Conservation (phyloP, 257 asterid genomes). For the Rauvolfia tetraphylla region DNA sequence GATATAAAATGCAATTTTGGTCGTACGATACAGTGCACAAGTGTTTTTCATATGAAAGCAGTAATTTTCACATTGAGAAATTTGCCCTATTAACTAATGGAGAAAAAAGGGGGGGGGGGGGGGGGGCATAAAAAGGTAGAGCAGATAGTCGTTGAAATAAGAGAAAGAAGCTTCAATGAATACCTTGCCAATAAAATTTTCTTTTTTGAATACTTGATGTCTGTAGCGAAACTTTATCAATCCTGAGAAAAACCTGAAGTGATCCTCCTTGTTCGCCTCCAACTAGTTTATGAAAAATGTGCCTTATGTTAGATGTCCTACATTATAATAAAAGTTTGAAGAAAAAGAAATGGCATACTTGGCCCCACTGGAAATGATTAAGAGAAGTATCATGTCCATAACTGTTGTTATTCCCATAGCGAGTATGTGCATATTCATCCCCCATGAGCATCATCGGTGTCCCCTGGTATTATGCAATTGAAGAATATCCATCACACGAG, state of each 20-base stretch:
- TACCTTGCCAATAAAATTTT: conserved; percentile 78
- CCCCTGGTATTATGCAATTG: conserved; percentile 50
- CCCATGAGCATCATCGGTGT: conserved; percentile 99
- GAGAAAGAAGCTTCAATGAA: conserved; percentile 8
- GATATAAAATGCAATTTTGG: neutral
- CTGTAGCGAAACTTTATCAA: conserved; percentile 64
- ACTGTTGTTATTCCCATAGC: conserved; percentile 91
- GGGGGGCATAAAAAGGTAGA: neutral
- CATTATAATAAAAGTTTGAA: conserved; percentile 6
- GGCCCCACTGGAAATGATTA: conserved; percentile 90
- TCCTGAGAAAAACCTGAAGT: conserved; percentile 85
- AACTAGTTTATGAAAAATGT: conserved; percentile 50
- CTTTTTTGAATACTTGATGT: conserved; percentile 55
- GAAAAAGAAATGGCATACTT: conserved; percentile 41
- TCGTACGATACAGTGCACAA: neutral
- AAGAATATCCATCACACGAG: conserved; percentile 10
- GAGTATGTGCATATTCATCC: conserved; percentile 96
- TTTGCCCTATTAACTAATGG: neutral
- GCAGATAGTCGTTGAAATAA: neutral
- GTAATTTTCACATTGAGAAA: neutral
- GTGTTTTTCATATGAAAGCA: neutral
- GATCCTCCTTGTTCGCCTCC: conserved; percentile 64
- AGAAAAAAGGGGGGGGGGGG: too few relatives aligned
- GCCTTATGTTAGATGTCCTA: conserved; percentile 9
- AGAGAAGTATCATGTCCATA: conserved; percentile 90